Percentiles rank a stretch among this genome's conserved stretches.
phyloP scores from a whole-genome alignment of 495 filamentous ascomycete genomes.

The Lasiosphaeria miniovina region DNA sequence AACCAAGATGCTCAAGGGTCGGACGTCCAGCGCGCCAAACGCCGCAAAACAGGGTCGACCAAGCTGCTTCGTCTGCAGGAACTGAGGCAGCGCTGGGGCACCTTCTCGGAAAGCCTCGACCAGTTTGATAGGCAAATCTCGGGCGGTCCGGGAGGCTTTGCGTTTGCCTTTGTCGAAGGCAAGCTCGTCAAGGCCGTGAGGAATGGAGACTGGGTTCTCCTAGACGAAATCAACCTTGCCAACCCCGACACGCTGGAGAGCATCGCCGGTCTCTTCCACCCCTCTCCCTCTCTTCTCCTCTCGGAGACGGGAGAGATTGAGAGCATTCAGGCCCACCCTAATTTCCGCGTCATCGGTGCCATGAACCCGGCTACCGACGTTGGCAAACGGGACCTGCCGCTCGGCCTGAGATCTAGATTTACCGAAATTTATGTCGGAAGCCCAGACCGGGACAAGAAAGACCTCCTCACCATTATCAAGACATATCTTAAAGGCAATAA shows the following conservation, averaged over 20 bases:
- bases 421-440: slow-evolving; percentile 91
- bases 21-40: slow-evolving; percentile 70
- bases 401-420: slow-evolving; percentile 65
- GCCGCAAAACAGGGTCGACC: slow-evolving; percentile 69
- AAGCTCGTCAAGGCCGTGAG: slow-evolving; percentile 87
- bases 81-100: slow-evolving; percentile 73
- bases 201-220: slow-evolving; percentile 93
- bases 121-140: slow-evolving; percentile 79
- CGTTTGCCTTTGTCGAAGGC: slow-evolving; percentile 93
- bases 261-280: slow-evolving; percentile 78
- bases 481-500: slow-evolving; percentile 74
- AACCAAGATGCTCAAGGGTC: slow-evolving; percentile 29
- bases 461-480: slow-evolving; percentile 78
- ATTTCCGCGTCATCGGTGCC: slow-evolving; percentile 94
- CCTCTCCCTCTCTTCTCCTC: slow-evolving; percentile 77
- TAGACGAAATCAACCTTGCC: slow-evolving; percentile 94
- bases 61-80: slow-evolving; percentile 55
- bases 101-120: slow-evolving; percentile 70
- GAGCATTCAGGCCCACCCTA: slow-evolving; percentile 79
- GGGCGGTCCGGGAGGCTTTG: slow-evolving; percentile 75
- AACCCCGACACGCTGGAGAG: slow-evolving; percentile 92
- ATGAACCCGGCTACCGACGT: slow-evolving; percentile 99
- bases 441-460: slow-evolving; percentile 79
- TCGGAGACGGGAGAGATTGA: slow-evolving; percentile 90
- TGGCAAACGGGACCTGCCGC: slow-evolving; percentile 88